Percentiles rank a stretch among this genome's conserved stretches.
These are phyloP conservation scores for Penicillium soppii DNA, from an alignment of 495 filamentous ascomycete genomes.

Conservation along the genomic window DNA sequence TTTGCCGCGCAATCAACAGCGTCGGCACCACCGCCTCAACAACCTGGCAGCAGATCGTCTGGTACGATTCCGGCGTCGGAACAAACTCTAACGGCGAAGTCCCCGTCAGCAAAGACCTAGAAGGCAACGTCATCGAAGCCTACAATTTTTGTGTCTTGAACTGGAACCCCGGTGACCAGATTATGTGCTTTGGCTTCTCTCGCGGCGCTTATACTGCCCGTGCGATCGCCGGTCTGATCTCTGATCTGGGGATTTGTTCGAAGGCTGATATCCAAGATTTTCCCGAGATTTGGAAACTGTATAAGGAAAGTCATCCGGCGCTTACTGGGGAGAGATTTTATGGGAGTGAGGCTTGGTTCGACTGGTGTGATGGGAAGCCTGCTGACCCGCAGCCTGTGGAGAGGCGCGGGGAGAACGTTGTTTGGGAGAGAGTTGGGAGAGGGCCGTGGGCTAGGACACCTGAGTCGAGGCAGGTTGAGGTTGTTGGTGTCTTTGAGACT, in stretches of 20 bases:
- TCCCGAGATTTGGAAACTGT: conserved; percentile 47
- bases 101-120: conserved; percentile 16
- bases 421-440: conserved; percentile 1
- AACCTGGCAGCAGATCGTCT: conserved; percentile 30
- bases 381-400: conserved; percentile 15
- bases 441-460: conserved; percentile 17
- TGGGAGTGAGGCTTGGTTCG: conserved; percentile 4
- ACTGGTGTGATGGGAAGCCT: conserved; percentile 14
- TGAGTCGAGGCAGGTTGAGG: conserved; percentile 37
- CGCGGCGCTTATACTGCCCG: conserved; percentile 60
- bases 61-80: conserved; percentile 30
- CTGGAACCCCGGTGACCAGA: conserved; percentile 53
- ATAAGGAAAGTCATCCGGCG: conserved; percentile 32
- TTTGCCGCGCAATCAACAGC: conserved; percentile 20
- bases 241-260: conserved; percentile 47
- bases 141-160: conserved; percentile 36
- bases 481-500: conserved; percentile 61
- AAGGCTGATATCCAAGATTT: conserved; percentile 42
- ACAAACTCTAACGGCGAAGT: conserved; percentile 16
- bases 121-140: conserved; percentile 17
- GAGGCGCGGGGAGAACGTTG: conserved; percentile 15
- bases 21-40: conserved; percentile 14
- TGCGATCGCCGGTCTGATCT: conserved; percentile 54
- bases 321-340: conserved; percentile 19
- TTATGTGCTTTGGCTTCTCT: conserved; percentile 61